These are phyloP conservation scores for Avicennia marina DNA, from an alignment of 257 asterid species.

Conservation along the genomic window DNA sequence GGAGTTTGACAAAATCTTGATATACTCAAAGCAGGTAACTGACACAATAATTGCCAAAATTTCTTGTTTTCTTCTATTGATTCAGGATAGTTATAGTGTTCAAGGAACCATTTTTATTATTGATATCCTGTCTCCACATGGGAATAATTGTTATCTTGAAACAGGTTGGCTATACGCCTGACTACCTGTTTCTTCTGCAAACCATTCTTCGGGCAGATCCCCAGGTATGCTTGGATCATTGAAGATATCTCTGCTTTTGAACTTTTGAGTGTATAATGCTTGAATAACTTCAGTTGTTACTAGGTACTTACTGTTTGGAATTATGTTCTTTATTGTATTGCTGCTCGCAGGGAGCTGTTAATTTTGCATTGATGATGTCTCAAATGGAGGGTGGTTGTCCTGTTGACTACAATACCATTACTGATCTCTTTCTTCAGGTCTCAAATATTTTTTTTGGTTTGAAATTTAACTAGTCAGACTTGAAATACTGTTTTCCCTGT, in stretches of 20 bases:
- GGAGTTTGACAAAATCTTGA: constrained; percentile 95
- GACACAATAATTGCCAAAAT: background rate
- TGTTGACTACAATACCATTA: constrained; percentile 93
- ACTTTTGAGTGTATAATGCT: background rate
- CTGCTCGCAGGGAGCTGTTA: constrained; percentile 89
- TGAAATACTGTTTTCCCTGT: background rate
- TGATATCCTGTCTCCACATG: constrained; percentile 1
- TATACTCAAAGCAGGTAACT: constrained; percentile 95
- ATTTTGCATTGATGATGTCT: constrained; percentile 99
- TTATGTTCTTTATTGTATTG: constrained; percentile 9
- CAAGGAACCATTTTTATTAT: constrained; percentile 4
- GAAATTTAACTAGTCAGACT: background rate
- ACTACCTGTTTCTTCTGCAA: constrained; percentile 94
- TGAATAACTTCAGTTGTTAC: background rate
- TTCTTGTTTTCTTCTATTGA: background rate
- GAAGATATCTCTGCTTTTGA: background rate
- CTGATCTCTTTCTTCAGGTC: constrained; percentile 99
- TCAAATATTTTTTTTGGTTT: background rate
- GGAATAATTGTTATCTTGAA: constrained; percentile 22
- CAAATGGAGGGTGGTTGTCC: constrained; percentile 99
- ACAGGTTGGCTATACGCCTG: constrained; percentile 99
- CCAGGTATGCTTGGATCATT: constrained; percentile 56
- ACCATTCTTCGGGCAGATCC: constrained; percentile 98
- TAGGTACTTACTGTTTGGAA: constrained; percentile 2
- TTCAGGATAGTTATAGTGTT: constrained; percentile 5